Base-by-base conservation (phyloP, 1,284 basidiomycete genomes). In the Uromyces viciae-fabae region DNA sequence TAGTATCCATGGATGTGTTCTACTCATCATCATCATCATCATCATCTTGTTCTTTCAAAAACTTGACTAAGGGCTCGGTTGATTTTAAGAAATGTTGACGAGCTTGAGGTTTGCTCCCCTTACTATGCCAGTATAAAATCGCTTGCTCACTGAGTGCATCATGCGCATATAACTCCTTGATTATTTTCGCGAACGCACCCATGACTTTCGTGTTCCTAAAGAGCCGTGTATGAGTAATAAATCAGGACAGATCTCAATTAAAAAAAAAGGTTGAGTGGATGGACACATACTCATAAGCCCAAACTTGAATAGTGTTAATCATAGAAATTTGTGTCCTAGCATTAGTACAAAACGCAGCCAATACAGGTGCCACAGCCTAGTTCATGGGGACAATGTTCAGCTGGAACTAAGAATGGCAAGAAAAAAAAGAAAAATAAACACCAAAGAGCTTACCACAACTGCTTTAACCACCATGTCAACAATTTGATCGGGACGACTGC, bases 111-210 rank as follows among this genome's bases (percentile, higher is more conserved):
- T 95, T 97, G 79, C 94, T 93, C 81, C 96, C 95, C 88, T 98
- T 98, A 87, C 93, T 91, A 87, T 94, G 90, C 95, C 95, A 98
- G 87, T 97, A 98, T 82, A 98, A 92, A 85, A 98, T 95, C 82
- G 95, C 95, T 86, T 95, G 92, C 85, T 95, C 94, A 82, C 93
- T 93, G 84, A 98, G 90, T 87, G 94, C 94, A 85, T 98, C 95
- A 85, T 92, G 91, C 87, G 95, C 95, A 88, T 98, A 98, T 86
- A 96, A 89, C 85, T 90, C 93, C 89, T 97, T 97, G 84, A 98
- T 89, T 86, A 98, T 91, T 85, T 94, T 93, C 71, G 93, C 91
- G 89, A 98, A 98, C 9, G 93, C 89, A 86, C 95, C 96, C 87
- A 95, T 94, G 85, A 96, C 90, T 79, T 93, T 92, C 38, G 94